These are phyloP conservation scores for Flaveria bidentis DNA, from an alignment of 129 eudicot genomes.

Conservation along the genomic window DNA sequence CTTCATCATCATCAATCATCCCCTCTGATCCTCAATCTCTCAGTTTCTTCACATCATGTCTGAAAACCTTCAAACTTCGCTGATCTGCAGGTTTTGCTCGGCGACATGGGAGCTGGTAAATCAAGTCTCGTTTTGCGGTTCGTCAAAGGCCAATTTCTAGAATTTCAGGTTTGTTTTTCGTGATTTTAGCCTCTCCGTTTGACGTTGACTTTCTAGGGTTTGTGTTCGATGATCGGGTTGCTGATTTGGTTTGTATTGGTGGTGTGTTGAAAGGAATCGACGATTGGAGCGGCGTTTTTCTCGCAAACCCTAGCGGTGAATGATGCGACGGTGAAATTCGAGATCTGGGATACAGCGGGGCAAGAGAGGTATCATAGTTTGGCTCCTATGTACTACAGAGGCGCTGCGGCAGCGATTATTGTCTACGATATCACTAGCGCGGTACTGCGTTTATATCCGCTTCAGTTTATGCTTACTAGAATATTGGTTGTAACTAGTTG, in stretches of 20 bases:
- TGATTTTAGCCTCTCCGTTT: background rate
- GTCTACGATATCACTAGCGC: constrained; percentile 86
- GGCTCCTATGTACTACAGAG: constrained; percentile 99
- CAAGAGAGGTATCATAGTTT: constrained; percentile 98
- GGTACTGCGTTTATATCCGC: constrained; percentile 35
- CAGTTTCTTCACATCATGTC: too few relatives aligned
- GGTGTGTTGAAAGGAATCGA: constrained; percentile 69
- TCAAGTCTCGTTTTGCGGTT: constrained; percentile 94
- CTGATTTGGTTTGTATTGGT: constrained; percentile 11
- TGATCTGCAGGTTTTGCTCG: constrained; percentile 71
- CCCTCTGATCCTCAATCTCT: background rate
- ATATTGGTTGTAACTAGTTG: background rate
- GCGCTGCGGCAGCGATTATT: constrained; percentile 96
- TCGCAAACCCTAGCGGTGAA: constrained; percentile 90
- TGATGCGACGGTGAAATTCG: constrained; percentile 85
- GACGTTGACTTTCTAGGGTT: constrained; percentile 34
- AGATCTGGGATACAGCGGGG: constrained; percentile 99
- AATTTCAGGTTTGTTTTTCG: constrained; percentile 67
- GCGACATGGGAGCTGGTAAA: constrained; percentile 99
- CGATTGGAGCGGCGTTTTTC: constrained; percentile 99
- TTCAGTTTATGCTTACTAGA: background rate
- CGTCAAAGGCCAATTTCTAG: constrained; percentile 96
- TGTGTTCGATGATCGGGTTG: constrained; percentile 1
- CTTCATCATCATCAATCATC: constrained; percentile 17
- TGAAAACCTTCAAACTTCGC: background rate